Conservation (phyloP, 2,329 filamentous ascomycete genomes). For the Huntiella decipiens region DNA sequence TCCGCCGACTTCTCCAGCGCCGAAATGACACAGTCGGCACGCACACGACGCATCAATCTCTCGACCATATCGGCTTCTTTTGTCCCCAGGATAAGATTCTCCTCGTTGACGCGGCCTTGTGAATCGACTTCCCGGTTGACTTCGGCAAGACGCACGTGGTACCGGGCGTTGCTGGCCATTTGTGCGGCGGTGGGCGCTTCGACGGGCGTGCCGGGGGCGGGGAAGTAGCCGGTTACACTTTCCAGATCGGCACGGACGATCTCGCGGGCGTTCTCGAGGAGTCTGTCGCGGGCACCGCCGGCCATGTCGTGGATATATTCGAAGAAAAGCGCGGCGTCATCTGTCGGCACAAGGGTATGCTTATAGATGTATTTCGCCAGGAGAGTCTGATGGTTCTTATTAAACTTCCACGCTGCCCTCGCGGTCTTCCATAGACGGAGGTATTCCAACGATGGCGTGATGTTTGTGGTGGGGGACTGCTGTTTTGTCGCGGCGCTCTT, state of each 20-base stretch:
- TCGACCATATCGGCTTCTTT: constrained; percentile 24
- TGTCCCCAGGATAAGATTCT: constrained; percentile 25
- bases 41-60: constrained; percentile 42
- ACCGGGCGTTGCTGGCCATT: constrained; percentile 23
- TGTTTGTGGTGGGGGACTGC: constrained; percentile 22
- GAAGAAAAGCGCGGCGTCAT: constrained; percentile 50
- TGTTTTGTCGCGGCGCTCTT: constrained; percentile 21
- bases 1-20: constrained; percentile 33
- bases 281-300: constrained; percentile 49
- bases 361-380: constrained; percentile 70
- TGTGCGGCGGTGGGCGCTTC: constrained; percentile 10
- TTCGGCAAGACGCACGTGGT: constrained; percentile 33
- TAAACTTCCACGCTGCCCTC: constrained; percentile 74
- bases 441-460: constrained; percentile 54
- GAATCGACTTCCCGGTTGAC: constrained; percentile 27
- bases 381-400: constrained; percentile 77
- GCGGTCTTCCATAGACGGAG: constrained; percentile 55
- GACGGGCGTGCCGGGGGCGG: not conserved
- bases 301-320: constrained; percentile 65
- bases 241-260: constrained; percentile 38
- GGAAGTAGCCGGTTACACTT: constrained; percentile 26
- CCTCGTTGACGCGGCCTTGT: constrained; percentile 27
- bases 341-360: constrained; percentile 47
- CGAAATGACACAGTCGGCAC: constrained; percentile 37
- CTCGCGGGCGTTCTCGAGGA: constrained; percentile 47